Conservation (phyloP, 2,329 filamentous ascomycete species). For the Zelopaecilomyces penicillatus region DNA sequence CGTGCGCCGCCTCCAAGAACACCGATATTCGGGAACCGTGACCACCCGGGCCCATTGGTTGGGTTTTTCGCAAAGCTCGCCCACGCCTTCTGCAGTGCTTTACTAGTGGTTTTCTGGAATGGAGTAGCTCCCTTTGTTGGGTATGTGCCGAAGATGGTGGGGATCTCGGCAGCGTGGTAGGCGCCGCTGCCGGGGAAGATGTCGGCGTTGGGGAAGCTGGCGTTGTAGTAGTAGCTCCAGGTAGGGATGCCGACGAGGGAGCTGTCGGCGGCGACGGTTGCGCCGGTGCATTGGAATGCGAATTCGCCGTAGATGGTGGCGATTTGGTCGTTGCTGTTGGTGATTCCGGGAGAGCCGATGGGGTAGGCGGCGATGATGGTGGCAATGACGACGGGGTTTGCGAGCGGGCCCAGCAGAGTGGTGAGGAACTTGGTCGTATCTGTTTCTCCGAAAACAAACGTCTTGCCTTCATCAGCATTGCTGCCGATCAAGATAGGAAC, state of each 20-base stretch:
- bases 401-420: not conserved
- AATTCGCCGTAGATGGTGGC: conserved; percentile 14
- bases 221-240: conserved; percentile 39
- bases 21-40: too few relatives aligned
- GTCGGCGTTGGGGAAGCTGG: conserved; percentile 38
- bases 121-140: conserved; percentile 9
- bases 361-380: conserved; percentile 10
- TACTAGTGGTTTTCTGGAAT: conserved; percentile 13
- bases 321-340: conserved; percentile 12
- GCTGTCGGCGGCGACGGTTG: conserved; percentile 23
- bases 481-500: conserved; percentile 17
- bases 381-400: not conserved
- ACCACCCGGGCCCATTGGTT: too few relatives aligned
- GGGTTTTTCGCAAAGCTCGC: too few relatives aligned
- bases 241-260: conserved; percentile 24
- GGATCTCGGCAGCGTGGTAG: conserved; percentile 38
- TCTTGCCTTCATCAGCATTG: conserved; percentile 16
- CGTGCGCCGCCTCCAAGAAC: too few relatives aligned
- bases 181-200: conserved; percentile 26
- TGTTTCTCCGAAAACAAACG: conserved; percentile 1
- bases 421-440: not conserved
- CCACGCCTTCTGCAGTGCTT: conserved; percentile 16
- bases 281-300: conserved; percentile 14
- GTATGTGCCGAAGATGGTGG: conserved; percentile 34
- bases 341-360: conserved; percentile 10